Evolutionary conservation across 352 stramenopile genomes (phyloP).

Genomic region (Phytophthora gonapodyides): DNA sequence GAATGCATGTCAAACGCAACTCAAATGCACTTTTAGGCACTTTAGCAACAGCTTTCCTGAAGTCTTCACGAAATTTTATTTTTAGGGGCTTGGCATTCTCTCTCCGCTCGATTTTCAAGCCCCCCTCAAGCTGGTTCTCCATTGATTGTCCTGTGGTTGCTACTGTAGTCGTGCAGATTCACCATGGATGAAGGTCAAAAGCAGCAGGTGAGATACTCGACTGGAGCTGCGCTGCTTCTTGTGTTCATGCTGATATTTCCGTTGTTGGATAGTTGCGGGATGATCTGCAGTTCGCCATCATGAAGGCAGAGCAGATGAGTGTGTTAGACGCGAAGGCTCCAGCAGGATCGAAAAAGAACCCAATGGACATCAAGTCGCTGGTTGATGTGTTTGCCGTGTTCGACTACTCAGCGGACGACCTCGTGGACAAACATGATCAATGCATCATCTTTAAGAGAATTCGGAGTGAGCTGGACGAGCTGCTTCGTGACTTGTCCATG

Average conservation of each 20-base stretch:
- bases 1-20: too few species aligned
- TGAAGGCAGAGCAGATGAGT: conserved; percentile 57
- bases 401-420: conserved; percentile 59
- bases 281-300: conserved; percentile 76
- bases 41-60: too few species aligned
- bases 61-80: conserved; percentile 26
- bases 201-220: conserved; percentile 43
- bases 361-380: conserved; percentile 70
- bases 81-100: not conserved
- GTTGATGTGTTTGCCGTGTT: conserved; percentile 76
- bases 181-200: conserved; percentile 66
- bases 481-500: conserved; percentile 55
- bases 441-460: conserved; percentile 73
- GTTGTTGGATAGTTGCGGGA: conserved; percentile 51
- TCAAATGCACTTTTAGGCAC: too few species aligned
- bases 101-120: not conserved
- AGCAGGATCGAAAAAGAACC: conserved; percentile 41
- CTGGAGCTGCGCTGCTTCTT: conserved; percentile 1
- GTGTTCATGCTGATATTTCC: conserved; percentile 7
- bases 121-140: not conserved
- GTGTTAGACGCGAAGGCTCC: conserved; percentile 53
- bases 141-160: not conserved
- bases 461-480: conserved; percentile 56
- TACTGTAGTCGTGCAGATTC: too few species aligned
- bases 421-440: conserved; percentile 76